phyloP scores from a whole-genome alignment of 2,329 filamentous ascomycete species.

The Grosmannia clavigera region DNA sequence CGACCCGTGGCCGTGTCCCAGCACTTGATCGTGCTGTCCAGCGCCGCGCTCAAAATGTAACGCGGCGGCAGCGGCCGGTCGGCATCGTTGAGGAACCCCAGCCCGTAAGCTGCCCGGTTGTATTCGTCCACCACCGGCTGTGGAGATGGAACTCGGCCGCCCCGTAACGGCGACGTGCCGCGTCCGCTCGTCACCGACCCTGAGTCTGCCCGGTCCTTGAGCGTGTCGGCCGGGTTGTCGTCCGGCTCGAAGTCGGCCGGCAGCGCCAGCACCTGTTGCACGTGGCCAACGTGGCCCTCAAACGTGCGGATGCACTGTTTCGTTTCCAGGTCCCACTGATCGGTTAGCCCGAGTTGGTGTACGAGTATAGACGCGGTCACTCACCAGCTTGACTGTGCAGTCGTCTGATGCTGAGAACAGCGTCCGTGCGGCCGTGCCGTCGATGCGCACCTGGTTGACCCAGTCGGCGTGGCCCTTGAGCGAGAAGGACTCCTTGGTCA shows the following conservation, averaged over 20 bases:
- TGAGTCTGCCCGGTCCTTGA: slow-evolving; percentile 38
- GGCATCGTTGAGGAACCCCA: slow-evolving; percentile 47
- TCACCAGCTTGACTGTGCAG: slow-evolving; percentile 62
- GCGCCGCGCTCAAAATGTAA: slow-evolving; percentile 85
- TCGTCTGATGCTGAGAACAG: slow-evolving; percentile 92
- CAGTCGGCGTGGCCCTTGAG: slow-evolving; percentile 82
- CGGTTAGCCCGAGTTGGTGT: not conserved
- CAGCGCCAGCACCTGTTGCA: slow-evolving; percentile 79
- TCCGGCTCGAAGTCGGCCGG: slow-evolving; percentile 85
- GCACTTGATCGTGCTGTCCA: slow-evolving; percentile 82
- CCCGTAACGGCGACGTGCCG: slow-evolving; percentile 14
- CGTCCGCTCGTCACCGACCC: slow-evolving; percentile 35
- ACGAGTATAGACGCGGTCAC: not conserved
- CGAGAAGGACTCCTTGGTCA: slow-evolving; percentile 66
- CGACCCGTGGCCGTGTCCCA: slow-evolving; percentile 79
- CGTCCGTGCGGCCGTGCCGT: slow-evolving; percentile 61
- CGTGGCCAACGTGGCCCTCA: slow-evolving; percentile 84
- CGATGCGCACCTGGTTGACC: slow-evolving; percentile 92
- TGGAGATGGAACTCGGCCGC: slow-evolving; percentile 11
- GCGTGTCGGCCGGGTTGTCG: slow-evolving; percentile 36
- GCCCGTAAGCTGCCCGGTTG: slow-evolving; percentile 43
- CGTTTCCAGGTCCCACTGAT: slow-evolving; percentile 49
- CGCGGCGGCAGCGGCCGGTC: slow-evolving; percentile 63
- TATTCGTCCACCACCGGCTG: slow-evolving; percentile 11
- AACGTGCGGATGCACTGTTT: slow-evolving; percentile 65